Percentiles rank a stretch among this genome's conserved stretches.
Conservation (phyloP, 305 asterid genomes). For the Solanum hybrid region DNA sequence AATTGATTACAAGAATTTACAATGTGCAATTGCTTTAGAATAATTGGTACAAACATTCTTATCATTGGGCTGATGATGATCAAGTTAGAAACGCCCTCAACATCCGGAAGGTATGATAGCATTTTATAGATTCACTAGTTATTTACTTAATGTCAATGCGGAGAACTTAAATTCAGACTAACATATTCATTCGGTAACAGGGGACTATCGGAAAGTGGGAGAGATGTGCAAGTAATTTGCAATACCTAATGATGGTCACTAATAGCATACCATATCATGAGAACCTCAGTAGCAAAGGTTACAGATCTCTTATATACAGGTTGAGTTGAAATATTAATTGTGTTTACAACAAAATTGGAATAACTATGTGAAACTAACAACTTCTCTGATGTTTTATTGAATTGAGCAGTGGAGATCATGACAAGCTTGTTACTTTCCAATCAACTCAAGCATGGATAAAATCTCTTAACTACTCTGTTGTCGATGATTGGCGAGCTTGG, state of each 20-base stretch:
- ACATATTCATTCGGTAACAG: not conserved
- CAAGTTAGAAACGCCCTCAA: constrained; percentile 5
- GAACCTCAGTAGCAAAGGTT: constrained; percentile 8
- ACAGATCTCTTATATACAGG: constrained; percentile 13
- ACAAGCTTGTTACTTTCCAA: not conserved
- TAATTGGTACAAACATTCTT: not conserved
- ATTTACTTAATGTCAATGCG: not conserved
- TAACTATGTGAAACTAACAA: not conserved
- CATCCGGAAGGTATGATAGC: not conserved
- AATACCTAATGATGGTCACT: not conserved
- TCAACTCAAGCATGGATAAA: constrained; percentile 8
- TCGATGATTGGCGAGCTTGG: constrained; percentile 1
- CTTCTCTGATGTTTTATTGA: not conserved
- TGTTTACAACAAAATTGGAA: not conserved
- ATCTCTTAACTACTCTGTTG: not conserved
- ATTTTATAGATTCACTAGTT: not conserved
- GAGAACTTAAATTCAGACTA: not conserved
- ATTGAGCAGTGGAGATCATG: constrained; percentile 6
- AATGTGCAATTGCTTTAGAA: not conserved
- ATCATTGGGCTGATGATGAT: constrained; percentile 1
- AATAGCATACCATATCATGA: not conserved
- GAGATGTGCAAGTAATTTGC: not conserved
- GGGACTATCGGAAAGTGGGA: constrained; percentile 3
- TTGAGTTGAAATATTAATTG: not conserved
- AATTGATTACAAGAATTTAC: not conserved